Base-by-base conservation (phyloP, 2,329 filamentous ascomycete species). In the Mollisiaceae sp. region DNA sequence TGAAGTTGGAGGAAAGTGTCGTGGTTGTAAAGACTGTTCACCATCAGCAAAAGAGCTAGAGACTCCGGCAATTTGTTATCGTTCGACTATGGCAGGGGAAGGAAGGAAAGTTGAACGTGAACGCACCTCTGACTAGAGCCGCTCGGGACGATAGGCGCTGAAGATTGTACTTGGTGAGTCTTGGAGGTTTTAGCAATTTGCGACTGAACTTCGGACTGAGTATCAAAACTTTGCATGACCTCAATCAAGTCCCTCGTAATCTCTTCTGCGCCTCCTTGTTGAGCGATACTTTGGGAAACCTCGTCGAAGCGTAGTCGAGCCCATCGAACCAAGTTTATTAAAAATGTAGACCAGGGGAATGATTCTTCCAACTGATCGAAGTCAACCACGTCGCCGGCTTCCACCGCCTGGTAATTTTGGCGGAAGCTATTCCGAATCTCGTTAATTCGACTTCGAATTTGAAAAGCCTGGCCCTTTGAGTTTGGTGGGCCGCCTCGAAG, bases 261-360 rank as follows among this genome's bases (percentile, higher is more conserved):
- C n/a, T 64, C 60, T 12, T 72, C 72, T 14, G 81, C 69, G n/a
- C 82, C 81, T 1, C 82, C 82, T 65, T 80, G 77, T 2, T 70
- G 59, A 11, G 75, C 70, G 20, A 88, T 77, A 0, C 77, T 74
- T 2, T 71, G 60, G 22, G 78, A 73, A 50, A 88, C 79, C 65
- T 87, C 82, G 6, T 74, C 70, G 38, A 77, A 76, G 22, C 83
- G 79, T 8, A 71, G 68, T 63, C 79, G 78, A 22, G 80, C 77
- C 83, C 85, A 88, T 20, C 77, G 70, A 1, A 82, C 75, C 6
- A 82, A 73, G 9, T 78, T 74, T 0, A 80, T 68, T 6, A 83
- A 72, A 60, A 87, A 84, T 2, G 75, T 70, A 0, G 77, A 70
- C 85, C 85, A 88, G 2, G 80, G 78, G 71, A 82, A 89, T 1